Conservation (phyloP, 73 alveolate genomes). For the Tetrahymena thermophila region DNA sequence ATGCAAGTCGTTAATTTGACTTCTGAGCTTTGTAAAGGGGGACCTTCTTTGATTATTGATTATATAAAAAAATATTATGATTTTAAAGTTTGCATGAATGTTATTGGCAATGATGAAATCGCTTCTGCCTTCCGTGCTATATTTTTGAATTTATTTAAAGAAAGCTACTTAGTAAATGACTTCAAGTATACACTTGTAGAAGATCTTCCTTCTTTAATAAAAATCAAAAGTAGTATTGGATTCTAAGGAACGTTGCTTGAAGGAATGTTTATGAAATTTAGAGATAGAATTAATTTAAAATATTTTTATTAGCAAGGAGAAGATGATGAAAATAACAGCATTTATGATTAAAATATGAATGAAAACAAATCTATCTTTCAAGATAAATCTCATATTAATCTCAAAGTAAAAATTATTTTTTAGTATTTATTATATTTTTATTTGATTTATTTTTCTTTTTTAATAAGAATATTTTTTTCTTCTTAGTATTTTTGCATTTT, state of each 20-base stretch:
- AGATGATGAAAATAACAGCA: background rate
- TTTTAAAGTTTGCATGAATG: background rate
- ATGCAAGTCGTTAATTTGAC: background rate
- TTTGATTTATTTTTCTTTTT: too few relatives aligned
- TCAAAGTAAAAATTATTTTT: background rate
- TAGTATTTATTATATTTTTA: too few relatives aligned
- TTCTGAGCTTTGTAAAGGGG: background rate
- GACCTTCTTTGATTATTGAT: background rate
- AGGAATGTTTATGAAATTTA: background rate
- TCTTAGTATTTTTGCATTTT: too few relatives aligned
- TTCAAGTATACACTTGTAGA: background rate
- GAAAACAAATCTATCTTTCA: background rate
- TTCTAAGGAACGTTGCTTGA: background rate
- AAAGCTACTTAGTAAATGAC: background rate
- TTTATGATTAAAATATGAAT: background rate
- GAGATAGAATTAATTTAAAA: background rate
- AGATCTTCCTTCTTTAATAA: background rate
- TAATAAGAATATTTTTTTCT: too few relatives aligned
- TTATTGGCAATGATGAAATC: background rate
- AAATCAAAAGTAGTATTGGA: background rate
- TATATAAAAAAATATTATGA: background rate
- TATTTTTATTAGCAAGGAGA: background rate
- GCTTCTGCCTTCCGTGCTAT: background rate
- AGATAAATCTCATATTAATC: background rate
- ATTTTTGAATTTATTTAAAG: background rate